Percentiles rank a stretch among this genome's conserved stretches.
phyloP scores from a whole-genome alignment of 2,329 filamentous ascomycete species.

The Ascochyta koolunga region DNA sequence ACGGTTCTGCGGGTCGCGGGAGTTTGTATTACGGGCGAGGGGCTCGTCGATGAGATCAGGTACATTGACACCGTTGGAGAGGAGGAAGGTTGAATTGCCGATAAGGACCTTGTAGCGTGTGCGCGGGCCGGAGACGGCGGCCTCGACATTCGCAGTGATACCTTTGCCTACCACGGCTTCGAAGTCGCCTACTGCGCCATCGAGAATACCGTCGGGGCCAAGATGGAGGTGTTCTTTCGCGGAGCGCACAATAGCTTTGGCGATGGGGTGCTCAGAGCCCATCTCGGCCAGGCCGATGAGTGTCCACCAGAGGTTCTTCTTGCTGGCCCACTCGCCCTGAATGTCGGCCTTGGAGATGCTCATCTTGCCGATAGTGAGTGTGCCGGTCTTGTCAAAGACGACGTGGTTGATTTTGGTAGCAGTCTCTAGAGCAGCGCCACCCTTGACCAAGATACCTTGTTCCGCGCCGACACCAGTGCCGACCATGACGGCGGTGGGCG shows the following conservation, averaged over 20 bases:
- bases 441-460: conserved; percentile 97
- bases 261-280: conserved; percentile 94
- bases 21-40: conserved; percentile 39
- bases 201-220: conserved; percentile 72
- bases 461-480: conserved; percentile 96
- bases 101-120: conserved; percentile 79
- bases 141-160: conserved; percentile 81
- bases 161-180: conserved; percentile 82
- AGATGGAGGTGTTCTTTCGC: conserved; percentile 79
- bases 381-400: conserved; percentile 95
- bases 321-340: conserved; percentile 70
- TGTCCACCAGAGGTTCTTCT: conserved; percentile 88
- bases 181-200: conserved; percentile 87
- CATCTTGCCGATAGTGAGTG: conserved; percentile 94
- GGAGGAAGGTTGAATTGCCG: conserved; percentile 80
- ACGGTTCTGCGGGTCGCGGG: conserved; percentile 49
- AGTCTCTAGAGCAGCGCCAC: conserved; percentile 87
- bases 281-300: conserved; percentile 93
- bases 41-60: conserved; percentile 63
- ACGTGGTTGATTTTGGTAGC: conserved; percentile 89
- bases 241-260: conserved; percentile 79
- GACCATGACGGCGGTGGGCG: conserved; percentile 98
- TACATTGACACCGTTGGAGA: conserved; percentile 70
- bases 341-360: conserved; percentile 77
- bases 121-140: conserved; percentile 69